Evolutionary conservation across 306 rosid species (phyloP), one percentile per base, ranked within the genome.

Genomic region (Alnus glutinosa): DNA sequence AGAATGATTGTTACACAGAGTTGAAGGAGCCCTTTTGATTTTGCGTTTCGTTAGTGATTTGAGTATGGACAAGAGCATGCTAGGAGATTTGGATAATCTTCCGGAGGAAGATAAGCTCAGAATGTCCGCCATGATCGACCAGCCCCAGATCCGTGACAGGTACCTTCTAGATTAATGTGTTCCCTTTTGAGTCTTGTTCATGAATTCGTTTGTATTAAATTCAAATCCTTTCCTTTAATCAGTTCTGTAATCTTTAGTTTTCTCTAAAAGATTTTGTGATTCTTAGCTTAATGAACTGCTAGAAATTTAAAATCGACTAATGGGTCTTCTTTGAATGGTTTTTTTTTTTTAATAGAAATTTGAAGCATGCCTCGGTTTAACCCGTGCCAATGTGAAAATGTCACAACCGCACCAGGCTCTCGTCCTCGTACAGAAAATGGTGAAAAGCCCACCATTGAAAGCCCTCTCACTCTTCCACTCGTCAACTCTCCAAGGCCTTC

Each of bases 121-220:
- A 82, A 92, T 92, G 93, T 32, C 97, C 15, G 5, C 70, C 54
- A 90, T 89, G 97, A 90, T 92, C 79, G 96, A 89, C 34, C 96
- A 92, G 87, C 92, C 90, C 42, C 96, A 90, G 83, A 78, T 92
- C 86, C 96, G 96, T 68, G 96, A 92, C 78, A 86, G 93, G 93
- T 89, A 59, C 66, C 13, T 3, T 67, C 71, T 67, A 7, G 1
- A 66, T 66, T 30, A 12, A 16, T 16, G 1, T 3, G 18, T 66
- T 37, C 1, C 69, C 15, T 4, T 71, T 23, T 23, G 28, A 23
- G 28, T 23, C 28, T 0, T 23, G 28, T 23, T 23, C 37, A 34
- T 34, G 37, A 34, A 34, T 2, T 34, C 37, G 37, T 73, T 74
- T 9, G 7, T 2, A 47, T 19, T 8, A 18, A 12, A 61, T 61